These are phyloP conservation scores for Monilinia aucupariae DNA, from an alignment of 2,329 filamentous ascomycete species.

Conservation along the genomic window DNA sequence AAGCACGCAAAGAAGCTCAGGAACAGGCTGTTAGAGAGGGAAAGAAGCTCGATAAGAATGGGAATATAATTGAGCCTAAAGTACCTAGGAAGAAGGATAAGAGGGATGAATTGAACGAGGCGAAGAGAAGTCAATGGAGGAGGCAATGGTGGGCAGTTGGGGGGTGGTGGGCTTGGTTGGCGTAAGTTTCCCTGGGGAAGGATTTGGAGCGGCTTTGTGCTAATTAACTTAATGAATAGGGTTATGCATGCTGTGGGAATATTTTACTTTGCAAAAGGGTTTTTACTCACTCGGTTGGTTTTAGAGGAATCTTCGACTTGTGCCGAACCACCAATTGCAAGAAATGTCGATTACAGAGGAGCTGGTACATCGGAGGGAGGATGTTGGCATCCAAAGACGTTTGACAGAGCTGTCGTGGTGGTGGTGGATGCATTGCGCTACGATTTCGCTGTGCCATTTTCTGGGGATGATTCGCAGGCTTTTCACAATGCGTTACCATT, in stretches of 20 bases:
- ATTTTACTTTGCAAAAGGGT: conserved; percentile 90
- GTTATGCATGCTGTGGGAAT: conserved; percentile 72
- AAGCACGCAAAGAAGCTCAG: conserved; percentile 31
- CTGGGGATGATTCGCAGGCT: conserved; percentile 39
- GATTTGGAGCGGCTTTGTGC: conserved; percentile 10
- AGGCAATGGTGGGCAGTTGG: conserved; percentile 33
- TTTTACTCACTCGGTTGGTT: conserved; percentile 81
- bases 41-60: conserved; percentile 18
- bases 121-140: conserved; percentile 28
- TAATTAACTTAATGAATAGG: conserved; percentile 25
- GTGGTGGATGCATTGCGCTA: conserved; percentile 92
- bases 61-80: conserved; percentile 3
- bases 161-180: conserved; percentile 33
- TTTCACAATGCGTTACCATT: conserved; percentile 89
- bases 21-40: conserved; percentile 23
- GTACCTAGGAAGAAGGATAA: conserved; percentile 25
- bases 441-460: conserved; percentile 85
- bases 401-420: conserved; percentile 84
- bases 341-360: conserved; percentile 27
- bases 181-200: conserved; percentile 28
- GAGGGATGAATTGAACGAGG: conserved; percentile 30
- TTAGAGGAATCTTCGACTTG: conserved; percentile 72
- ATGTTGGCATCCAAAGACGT: conserved; percentile 95
- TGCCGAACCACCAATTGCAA: conserved; percentile 58
- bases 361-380: conserved; percentile 52